A percentile compares a stretch with the other conserved stretches of the same genome.
Evolutionary conservation across 495 filamentous ascomycete species (phyloP).

Genomic region (Aspergillus nidulans): DNA sequence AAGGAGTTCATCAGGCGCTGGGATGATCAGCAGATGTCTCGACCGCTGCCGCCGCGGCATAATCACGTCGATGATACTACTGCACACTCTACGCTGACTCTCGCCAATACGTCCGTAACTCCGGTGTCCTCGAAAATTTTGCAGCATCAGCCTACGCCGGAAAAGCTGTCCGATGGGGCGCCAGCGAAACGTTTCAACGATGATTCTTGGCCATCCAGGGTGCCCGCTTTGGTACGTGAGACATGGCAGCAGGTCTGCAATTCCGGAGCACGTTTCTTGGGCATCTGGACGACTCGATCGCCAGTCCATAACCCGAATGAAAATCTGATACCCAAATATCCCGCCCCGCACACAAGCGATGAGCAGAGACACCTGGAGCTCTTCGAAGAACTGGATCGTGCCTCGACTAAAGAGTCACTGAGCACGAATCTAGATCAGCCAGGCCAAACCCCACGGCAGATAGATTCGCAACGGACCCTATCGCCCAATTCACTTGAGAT

Average conservation of each 20-base stretch:
- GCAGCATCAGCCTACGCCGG: not conserved
- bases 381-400: not conserved
- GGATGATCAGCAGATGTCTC: slow-evolving; percentile 27
- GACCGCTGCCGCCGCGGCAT: slow-evolving; percentile 23
- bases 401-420: not conserved
- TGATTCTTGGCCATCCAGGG: slow-evolving; percentile 1
- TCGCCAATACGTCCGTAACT: slow-evolving; percentile 15
- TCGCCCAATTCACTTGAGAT: slow-evolving; percentile 7
- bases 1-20: slow-evolving; percentile 29
- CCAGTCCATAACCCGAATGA: not conserved
- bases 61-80: slow-evolving; percentile 7
- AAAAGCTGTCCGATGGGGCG: not conserved
- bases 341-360: not conserved
- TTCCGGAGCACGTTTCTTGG: slow-evolving; percentile 14
- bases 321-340: not conserved
- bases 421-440: not conserved
- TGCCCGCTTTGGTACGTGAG: slow-evolving; percentile 12
- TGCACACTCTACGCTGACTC: slow-evolving; percentile 11
- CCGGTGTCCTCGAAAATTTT: slow-evolving; percentile 14
- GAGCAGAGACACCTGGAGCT: not conserved
- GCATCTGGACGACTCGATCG: slow-evolving; percentile 3
- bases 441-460: not conserved
- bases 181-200: not conserved
- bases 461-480: not conserved
- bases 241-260: slow-evolving; percentile 38